These are phyloP conservation scores for Neobulgaria alba DNA, from an alignment of 2,329 filamentous ascomycete species.

Conservation along the genomic window DNA sequence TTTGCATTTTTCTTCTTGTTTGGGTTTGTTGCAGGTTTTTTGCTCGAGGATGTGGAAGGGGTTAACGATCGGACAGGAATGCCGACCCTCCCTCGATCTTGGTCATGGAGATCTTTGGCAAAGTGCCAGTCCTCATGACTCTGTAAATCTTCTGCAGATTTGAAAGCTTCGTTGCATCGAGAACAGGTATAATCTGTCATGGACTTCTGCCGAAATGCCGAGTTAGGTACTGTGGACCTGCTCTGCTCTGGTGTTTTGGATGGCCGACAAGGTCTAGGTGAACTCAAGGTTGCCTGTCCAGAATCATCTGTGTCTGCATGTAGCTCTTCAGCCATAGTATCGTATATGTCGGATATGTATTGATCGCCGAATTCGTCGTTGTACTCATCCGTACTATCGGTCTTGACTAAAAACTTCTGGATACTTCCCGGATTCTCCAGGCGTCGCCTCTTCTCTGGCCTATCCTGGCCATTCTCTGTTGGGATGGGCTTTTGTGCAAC, in stretches of 20 bases:
- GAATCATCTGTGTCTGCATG: constrained; percentile 7
- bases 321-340: constrained; percentile 10
- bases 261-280: constrained; percentile 26
- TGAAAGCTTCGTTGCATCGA: constrained; percentile 56
- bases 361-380: constrained; percentile 26
- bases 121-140: constrained; percentile 94
- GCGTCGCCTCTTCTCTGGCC: constrained; percentile 27
- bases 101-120: constrained; percentile 71
- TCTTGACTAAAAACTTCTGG: constrained; percentile 25
- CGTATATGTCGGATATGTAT: constrained; percentile 11
- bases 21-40: constrained; percentile 7
- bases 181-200: constrained; percentile 43
- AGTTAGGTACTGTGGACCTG: constrained; percentile 13
- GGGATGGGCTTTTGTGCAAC: constrained; percentile 35
- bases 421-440: constrained; percentile 21
- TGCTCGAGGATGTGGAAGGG: constrained; percentile 8
- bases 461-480: constrained; percentile 15
- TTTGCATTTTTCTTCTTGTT: constrained; percentile 28
- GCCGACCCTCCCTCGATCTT: constrained; percentile 22
- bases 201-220: constrained; percentile 29
- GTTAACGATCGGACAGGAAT: neutral
- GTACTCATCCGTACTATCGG: constrained; percentile 22
- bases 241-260: constrained; percentile 18
- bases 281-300: constrained; percentile 10
- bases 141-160: constrained; percentile 47